Evolutionary conservation across 2,329 filamentous ascomycete genomes (phyloP), one percentile per base, ranked within the genome.

Genomic region (Lachnellula hyalina): DNA sequence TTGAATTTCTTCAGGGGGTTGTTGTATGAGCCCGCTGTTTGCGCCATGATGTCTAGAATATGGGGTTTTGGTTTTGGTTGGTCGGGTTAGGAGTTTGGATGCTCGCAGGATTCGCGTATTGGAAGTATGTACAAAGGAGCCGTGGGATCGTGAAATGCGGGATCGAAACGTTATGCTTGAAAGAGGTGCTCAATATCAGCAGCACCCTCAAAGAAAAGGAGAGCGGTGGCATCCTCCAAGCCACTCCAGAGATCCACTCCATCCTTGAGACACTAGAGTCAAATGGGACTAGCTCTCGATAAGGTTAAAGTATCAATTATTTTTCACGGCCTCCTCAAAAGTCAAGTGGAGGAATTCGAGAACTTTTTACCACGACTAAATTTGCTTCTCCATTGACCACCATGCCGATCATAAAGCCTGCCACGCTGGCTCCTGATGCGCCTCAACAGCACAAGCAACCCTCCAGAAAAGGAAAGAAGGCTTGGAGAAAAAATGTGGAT

Each of bases 1-100:
- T 99, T 99, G 87, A 97, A 99, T 77, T 99, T 99, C 89, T 99
- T 99, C 77, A 99, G 80, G 69, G 94, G 94, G 80, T 97, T 97
- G 74, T 95, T 96, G 81, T 97, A 99, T 63, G 89, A 90, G 74
- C 88, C 89, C 70, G 85, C 86, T 67, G 84, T 77, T 76, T 90
- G 85, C 74, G 92, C 89, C 92, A 96, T 96, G 72, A 71, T 83
- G 74, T 70, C 67, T 60, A 32, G 28, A 32, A 32, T 32, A 11
- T 32, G 61, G 34, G 23, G 50, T 51, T 49, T 23, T 38, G 21
- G 34, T 49, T 11, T 28, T 17, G 32, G 32, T 47, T 32, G 41
- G 45, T 47, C 19, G 46, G 19, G 40, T 53, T 34, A 51, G 46
- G 34, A 46, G 23, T 49, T 40, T n/a, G 21, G 23, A 46, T n/a